Conservation (phyloP, 2,329 filamentous ascomycete genomes). For the Phyllosticta paracitricarpa region DNA sequence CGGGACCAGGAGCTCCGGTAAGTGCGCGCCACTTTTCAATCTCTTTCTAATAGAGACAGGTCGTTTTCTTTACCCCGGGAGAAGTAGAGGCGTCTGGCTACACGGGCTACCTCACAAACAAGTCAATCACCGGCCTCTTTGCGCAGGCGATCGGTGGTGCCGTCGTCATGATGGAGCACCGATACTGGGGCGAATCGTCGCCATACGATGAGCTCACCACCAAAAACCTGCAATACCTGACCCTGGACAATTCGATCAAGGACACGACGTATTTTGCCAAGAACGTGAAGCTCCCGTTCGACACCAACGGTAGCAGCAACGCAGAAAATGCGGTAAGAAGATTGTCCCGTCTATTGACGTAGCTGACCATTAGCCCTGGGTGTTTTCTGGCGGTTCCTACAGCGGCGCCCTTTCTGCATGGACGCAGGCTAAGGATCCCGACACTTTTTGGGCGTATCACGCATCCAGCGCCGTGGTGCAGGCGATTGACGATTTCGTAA, state of each 20-base stretch:
- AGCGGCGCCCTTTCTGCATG: constrained; percentile 47
- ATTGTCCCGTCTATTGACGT: not conserved
- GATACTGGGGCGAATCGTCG: constrained; percentile 49
- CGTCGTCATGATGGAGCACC: constrained; percentile 47
- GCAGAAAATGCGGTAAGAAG: constrained; percentile 32
- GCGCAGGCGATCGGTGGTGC: constrained; percentile 46
- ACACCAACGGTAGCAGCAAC: constrained; percentile 37
- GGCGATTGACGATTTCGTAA: constrained; percentile 37
- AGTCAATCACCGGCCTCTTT: constrained; percentile 39
- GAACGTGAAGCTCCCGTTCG: constrained; percentile 45
- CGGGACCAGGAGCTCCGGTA: constrained; percentile 45
- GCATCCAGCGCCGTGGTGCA: constrained; percentile 47
- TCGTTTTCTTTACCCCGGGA: constrained; percentile 43
- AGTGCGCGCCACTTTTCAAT: not conserved
- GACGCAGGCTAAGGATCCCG: constrained; percentile 43
- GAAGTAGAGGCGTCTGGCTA: constrained; percentile 40
- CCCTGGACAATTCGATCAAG: constrained; percentile 42
- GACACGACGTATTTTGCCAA: constrained; percentile 48
- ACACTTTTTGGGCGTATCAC: constrained; percentile 52
- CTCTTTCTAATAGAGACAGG: not conserved
- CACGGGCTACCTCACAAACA: constrained; percentile 41
- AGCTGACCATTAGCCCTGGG: constrained; percentile 37
- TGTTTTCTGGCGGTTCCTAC: constrained; percentile 48
- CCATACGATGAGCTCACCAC: constrained; percentile 43
- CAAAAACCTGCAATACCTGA: constrained; percentile 45